Conservation (phyloP, 176 grass and related monocot genomes). For the Carex myosuroides region DNA sequence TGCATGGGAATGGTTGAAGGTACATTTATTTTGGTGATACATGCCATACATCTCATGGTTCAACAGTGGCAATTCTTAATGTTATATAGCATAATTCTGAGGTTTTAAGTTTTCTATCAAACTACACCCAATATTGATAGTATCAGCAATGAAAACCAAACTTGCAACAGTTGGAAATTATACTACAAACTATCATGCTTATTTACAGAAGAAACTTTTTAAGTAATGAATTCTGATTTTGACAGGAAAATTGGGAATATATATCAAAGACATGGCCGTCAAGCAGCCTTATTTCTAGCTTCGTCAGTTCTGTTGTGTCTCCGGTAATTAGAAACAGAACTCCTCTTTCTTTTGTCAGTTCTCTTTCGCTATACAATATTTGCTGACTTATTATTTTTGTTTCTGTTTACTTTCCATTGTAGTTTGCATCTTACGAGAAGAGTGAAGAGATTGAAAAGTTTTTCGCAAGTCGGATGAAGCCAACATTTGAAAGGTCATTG, state of each 20-base stretch:
- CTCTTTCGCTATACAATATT: background rate
- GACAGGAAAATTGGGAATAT: slow-evolving; percentile 60
- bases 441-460: slow-evolving; percentile 50
- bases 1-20: slow-evolving; percentile 78
- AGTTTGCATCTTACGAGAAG: slow-evolving; percentile 67
- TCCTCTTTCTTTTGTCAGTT: background rate
- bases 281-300: slow-evolving; percentile 18
- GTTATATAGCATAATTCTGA: background rate
- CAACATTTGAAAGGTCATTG: slow-evolving; percentile 47
- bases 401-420: background rate
- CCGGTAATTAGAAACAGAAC: slow-evolving; percentile 24
- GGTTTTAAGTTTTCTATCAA: background rate
- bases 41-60: too few species aligned
- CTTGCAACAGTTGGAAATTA: background rate
- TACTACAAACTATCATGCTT: background rate
- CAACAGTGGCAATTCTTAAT: background rate
- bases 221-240: background rate
- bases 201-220: background rate
- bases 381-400: background rate
- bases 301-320: slow-evolving; percentile 32
- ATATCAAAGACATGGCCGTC: slow-evolving; percentile 47
- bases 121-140: background rate
- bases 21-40: slow-evolving; percentile 9
- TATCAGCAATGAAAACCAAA: background rate
- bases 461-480: slow-evolving; percentile 44